phyloP scores from a whole-genome alignment of 2,329 filamentous ascomycete genomes.

The Gnomoniopsis sp. region DNA sequence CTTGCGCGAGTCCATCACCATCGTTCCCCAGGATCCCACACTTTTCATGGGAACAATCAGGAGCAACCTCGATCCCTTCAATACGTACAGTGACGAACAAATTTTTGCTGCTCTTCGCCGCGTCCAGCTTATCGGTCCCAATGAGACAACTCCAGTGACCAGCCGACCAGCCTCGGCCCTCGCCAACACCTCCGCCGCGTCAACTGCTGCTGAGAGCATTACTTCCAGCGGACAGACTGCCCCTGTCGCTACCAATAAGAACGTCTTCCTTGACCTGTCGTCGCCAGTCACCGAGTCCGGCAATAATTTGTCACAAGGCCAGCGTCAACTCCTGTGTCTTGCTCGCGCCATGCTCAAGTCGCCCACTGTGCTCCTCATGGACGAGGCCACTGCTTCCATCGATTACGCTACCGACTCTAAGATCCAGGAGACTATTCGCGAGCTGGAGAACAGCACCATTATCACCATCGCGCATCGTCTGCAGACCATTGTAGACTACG shows the following conservation, averaged over 20 bases:
- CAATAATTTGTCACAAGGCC: conserved; percentile 91
- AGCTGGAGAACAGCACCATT: conserved; percentile 79
- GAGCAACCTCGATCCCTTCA: conserved; percentile 90
- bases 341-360: conserved; percentile 88
- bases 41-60: conserved; percentile 90
- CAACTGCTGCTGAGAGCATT: conserved; percentile 18
- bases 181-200: conserved; percentile 23
- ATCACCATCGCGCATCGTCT: conserved; percentile 95
- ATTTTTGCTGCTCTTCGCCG: conserved; percentile 83
- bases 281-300: conserved; percentile 86
- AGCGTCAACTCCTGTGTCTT: conserved; percentile 90
- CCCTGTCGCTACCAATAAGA: conserved; percentile 74
- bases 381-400: conserved; percentile 96
- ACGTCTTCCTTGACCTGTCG: conserved; percentile 84
- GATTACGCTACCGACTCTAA: conserved; percentile 94
- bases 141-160: conserved; percentile 38
- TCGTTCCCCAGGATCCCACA: conserved; percentile 95
- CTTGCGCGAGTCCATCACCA: conserved; percentile 88
- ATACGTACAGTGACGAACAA: conserved; percentile 82
- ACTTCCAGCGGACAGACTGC: conserved; percentile 19
- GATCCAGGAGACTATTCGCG: conserved; percentile 95
- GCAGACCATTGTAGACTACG: conserved; percentile 96
- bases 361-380: conserved; percentile 95
- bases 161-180: conserved; percentile 21
- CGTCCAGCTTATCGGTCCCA: conserved; percentile 77